These are phyloP conservation scores for Hypocrella siamensis DNA, from an alignment of 2,329 filamentous ascomycete species.

Conservation along the genomic window DNA sequence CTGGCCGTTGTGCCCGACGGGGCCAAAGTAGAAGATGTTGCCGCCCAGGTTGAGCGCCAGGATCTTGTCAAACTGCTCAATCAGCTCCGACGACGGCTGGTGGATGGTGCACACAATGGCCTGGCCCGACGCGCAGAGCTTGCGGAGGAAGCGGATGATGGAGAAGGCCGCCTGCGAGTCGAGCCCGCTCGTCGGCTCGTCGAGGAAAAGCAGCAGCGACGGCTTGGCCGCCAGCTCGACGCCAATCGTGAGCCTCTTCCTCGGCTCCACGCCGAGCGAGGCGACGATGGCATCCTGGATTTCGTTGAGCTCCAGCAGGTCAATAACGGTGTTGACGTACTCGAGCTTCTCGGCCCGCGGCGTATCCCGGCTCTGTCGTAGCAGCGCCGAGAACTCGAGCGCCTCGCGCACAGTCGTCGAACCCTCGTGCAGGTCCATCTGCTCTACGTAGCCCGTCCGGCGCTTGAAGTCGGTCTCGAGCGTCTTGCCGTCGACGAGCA, in stretches of 20 bases:
- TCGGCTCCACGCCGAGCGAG: slow-evolving; percentile 42
- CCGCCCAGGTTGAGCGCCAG: slow-evolving; percentile 35
- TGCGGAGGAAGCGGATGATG: slow-evolving; percentile 42
- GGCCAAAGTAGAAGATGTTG: slow-evolving; percentile 35
- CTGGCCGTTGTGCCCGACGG: slow-evolving; percentile 29
- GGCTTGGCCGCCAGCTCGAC: slow-evolving; percentile 39
- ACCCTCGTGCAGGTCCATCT: slow-evolving; percentile 48
- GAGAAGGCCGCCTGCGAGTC: slow-evolving; percentile 40
- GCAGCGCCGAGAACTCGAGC: slow-evolving; percentile 46
- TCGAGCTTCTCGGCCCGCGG: slow-evolving; percentile 44
- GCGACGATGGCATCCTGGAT: slow-evolving; percentile 45
- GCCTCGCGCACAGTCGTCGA: slow-evolving; percentile 50
- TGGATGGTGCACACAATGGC: slow-evolving; percentile 44
- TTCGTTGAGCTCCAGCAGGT: slow-evolving; percentile 46
- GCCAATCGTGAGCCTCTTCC: slow-evolving; percentile 36
- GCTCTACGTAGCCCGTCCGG: slow-evolving; percentile 52
- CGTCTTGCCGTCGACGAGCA: slow-evolving; percentile 57
- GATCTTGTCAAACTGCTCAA: slow-evolving; percentile 38
- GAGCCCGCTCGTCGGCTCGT: slow-evolving; percentile 41
- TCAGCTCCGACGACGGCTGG: slow-evolving; percentile 36
- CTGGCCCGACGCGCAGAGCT: slow-evolving; percentile 40
- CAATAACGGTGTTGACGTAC: slow-evolving; percentile 49
- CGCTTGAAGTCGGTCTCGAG: slow-evolving; percentile 60
- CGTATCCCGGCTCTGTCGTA: slow-evolving; percentile 41
- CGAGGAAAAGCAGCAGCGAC: slow-evolving; percentile 43